A percentile compares a stretch with the other conserved stretches of the same genome.
These are phyloP conservation scores for Zygoascus bituminiphila DNA, from an alignment of 805 yeast genomes.

Conservation along the genomic window DNA sequence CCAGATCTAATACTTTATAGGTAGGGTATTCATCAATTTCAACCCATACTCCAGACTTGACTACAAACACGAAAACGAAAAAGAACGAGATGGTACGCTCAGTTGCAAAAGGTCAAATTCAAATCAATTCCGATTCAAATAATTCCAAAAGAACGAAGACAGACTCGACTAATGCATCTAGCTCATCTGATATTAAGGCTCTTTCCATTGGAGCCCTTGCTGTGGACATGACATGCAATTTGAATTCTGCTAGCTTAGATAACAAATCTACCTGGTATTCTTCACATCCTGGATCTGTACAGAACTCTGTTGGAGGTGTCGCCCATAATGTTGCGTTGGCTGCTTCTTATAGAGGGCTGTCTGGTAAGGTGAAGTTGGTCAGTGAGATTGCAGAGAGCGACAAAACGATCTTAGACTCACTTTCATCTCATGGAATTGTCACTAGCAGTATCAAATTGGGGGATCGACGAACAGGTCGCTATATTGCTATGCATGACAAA, in stretches of 20 bases:
- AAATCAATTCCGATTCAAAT: too few relatives aligned
- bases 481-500: conserved; percentile 55
- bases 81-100: too few relatives aligned
- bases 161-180: not conserved
- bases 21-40: too few relatives aligned
- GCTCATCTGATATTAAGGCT: not conserved
- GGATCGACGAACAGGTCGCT: conserved; percentile 51
- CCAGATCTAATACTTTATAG: not conserved
- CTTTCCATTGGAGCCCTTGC: conserved; percentile 68
- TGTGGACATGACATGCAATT: conserved; percentile 55
- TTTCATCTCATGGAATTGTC: conserved; percentile 26
- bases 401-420: conserved; percentile 12
- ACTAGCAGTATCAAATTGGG: conserved; percentile 35
- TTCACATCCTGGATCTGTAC: conserved; percentile 62
- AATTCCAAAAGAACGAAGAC: not conserved
- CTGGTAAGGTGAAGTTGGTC: conserved; percentile 36
- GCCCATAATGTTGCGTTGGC: conserved; percentile 76
- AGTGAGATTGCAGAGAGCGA: conserved; percentile 56
- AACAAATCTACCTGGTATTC: conserved; percentile 32
- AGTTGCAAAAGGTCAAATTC: too few relatives aligned
- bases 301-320: conserved; percentile 69
- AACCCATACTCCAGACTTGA: not conserved
- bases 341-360: conserved; percentile 30
- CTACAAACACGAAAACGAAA: not conserved
- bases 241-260: conserved; percentile 30